A percentile compares a stretch with the other conserved stretches of the same genome.
Conservation (phyloP, 108 stramenopile species). For the Cyclostephanos invisitatus region DNA sequence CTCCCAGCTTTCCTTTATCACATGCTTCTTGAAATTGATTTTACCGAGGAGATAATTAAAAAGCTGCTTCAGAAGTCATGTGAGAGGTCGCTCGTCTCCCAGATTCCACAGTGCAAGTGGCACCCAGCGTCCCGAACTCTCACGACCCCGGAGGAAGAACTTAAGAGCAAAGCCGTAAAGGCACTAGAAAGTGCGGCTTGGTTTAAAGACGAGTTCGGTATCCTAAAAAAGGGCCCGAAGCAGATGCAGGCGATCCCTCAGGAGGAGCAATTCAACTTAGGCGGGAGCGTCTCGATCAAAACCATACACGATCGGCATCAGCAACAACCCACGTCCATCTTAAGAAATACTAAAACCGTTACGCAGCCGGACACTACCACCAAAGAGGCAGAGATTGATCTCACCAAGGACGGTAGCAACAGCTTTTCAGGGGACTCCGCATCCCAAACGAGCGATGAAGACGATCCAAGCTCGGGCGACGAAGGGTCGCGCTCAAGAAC, state of each 20-base stretch:
- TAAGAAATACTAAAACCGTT: neutral
- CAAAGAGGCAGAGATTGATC: neutral
- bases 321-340: neutral
- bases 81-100: neutral
- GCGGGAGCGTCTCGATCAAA: neutral
- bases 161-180: neutral
- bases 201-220: slow-evolving; percentile 6
- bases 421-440: neutral
- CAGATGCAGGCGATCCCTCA: neutral
- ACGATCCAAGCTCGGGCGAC: neutral
- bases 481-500: neutral
- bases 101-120: neutral
- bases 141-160: neutral
- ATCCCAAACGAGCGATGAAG: neutral
- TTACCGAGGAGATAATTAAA: neutral
- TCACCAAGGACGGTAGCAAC: neutral
- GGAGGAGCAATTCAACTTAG: neutral
- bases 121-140: neutral
- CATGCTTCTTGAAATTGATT: neutral
- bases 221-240: neutral
- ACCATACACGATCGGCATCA: slow-evolving; percentile 1
- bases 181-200: neutral
- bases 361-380: neutral
- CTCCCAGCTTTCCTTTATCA: neutral
- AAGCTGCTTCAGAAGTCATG: neutral